Evolutionary conservation across 2,329 filamentous ascomycete species (phyloP).

Genomic region (Rugonectria rugulosa): DNA sequence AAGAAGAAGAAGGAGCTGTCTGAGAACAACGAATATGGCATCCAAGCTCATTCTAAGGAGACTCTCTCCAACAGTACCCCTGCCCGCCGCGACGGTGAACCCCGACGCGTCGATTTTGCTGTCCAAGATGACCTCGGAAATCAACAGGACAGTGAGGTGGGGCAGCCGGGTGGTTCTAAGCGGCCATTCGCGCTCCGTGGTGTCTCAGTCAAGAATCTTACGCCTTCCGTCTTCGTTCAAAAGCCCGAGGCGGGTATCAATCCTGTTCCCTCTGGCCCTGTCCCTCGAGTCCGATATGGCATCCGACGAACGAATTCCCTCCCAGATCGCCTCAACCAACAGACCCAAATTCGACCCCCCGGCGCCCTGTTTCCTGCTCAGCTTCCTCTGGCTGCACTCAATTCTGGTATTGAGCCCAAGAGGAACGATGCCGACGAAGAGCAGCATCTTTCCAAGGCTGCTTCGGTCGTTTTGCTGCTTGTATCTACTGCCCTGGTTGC

Average conservation of each 20-base stretch:
- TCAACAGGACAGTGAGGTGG: conserved; percentile 39
- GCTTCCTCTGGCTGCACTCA: conserved; percentile 49
- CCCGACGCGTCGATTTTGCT: conserved; percentile 67
- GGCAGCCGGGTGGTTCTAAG: conserved; percentile 31
- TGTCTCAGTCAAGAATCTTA: conserved; percentile 72
- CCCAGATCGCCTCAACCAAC: conserved; percentile 69
- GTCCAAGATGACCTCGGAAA: conserved; percentile 40
- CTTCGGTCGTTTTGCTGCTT: conserved; percentile 68
- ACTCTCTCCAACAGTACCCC: conserved; percentile 31
- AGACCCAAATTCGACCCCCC: conserved; percentile 54
- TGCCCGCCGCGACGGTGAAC: conserved; percentile 46
- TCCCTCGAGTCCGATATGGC: conserved; percentile 67
- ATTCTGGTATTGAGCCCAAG: conserved; percentile 37
- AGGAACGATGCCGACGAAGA: conserved; percentile 45
- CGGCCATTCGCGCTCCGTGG: conserved; percentile 64
- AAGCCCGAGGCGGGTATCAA: conserved; percentile 42
- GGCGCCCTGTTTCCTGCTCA: conserved; percentile 59
- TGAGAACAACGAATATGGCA: conserved; percentile 33
- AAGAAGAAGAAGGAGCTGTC: conserved; percentile 55
- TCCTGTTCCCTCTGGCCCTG: conserved; percentile 50
- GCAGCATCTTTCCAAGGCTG: conserved; percentile 60
- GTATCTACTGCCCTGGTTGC: conserved; percentile 72
- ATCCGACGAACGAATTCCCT: conserved; percentile 78
- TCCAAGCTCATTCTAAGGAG: conserved; percentile 44
- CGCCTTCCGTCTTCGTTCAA: conserved; percentile 73